Percentiles rank a stretch among this genome's conserved stretches.
Conservation (phyloP, 345 rosid genomes). For the Noccaea caerulescens region DNA sequence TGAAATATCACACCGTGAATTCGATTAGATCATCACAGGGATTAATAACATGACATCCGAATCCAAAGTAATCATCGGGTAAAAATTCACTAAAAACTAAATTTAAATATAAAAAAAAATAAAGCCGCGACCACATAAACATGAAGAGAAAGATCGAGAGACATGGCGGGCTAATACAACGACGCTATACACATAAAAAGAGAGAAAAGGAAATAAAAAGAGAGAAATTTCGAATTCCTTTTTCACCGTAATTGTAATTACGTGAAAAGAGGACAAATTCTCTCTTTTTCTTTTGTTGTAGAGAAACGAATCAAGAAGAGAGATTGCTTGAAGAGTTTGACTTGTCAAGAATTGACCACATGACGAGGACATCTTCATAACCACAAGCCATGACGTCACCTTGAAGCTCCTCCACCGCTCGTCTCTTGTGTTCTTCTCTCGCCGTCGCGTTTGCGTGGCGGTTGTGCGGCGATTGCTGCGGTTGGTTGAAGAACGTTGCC, state of each 20-base stretch:
- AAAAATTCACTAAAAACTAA: constrained; percentile 29
- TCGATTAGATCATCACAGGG: constrained; percentile 38
- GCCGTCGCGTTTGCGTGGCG: constrained; percentile 44
- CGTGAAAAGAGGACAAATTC: neutral
- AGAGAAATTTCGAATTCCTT: constrained; percentile 15
- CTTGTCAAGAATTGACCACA: constrained; percentile 98
- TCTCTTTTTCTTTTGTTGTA: neutral
- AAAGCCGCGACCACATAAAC: constrained; percentile 41
- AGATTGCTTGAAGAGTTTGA: constrained; percentile 65
- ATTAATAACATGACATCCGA: constrained; percentile 36
- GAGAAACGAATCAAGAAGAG: constrained; percentile 46
- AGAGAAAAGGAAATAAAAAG: neutral
- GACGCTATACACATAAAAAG: constrained; percentile 22
- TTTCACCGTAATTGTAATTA: constrained; percentile 2
- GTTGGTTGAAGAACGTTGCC: constrained; percentile 71
- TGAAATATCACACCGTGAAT: constrained; percentile 40
- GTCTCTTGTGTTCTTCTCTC: constrained; percentile 54
- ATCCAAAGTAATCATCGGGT: constrained; percentile 30
- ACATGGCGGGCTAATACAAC: constrained; percentile 43
- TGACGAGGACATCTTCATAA: constrained; percentile 88
- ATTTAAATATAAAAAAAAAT: neutral
- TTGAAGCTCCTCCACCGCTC: constrained; percentile 61
- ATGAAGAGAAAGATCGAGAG: constrained; percentile 15
- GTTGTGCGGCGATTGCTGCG: constrained; percentile 48
- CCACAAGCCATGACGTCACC: constrained; percentile 96